Evolutionary conservation across 2,329 filamentous ascomycete genomes (phyloP), one percentile per base, ranked within the genome.

Genomic region (Sarocladium kiliense): DNA sequence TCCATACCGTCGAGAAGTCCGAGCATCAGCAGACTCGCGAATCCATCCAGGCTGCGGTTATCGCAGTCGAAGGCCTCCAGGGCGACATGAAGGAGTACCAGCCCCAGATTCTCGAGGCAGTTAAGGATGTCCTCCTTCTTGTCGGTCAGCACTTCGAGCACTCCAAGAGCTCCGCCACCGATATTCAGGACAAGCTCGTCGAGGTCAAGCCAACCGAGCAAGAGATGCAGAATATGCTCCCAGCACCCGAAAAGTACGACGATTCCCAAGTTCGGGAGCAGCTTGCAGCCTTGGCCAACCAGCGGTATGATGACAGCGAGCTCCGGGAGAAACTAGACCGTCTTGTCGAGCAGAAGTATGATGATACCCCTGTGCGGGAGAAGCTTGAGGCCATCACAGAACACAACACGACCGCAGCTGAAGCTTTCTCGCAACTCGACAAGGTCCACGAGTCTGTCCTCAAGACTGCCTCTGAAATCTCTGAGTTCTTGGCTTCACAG

Each of bases 101-200:
- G 62, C 94, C 94, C 1, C 88, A 95, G 72, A 88, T 97, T 61
- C 81, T 97, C 56, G 86, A 93, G 54, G 84, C 89, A 0, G 83
- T 99, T 60, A 88, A 91, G 63, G 89, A 97, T 63, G 85, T 97
- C n/a, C 78, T 95, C 37, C 77, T 84, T 7, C 79, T 95, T 23
- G 89, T 96, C 55, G 87, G 85, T 23, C 84, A 95, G 66, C 92
- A 97, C 67, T 96, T 88, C 64, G 91, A 96, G 62, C 89, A 96
- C 66, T 88, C 91, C 14, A 91, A 92, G 70, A 79, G 81, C 44
- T 80, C 86, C 0, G 74, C 77, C 1, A 77, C 70, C 6, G 74
- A 77, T 2, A 74, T 87, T 23, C 75, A 84, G 60, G 76, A 80
- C 57, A 81, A 78, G 65, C 81, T 87, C 58, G 73, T 85, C 55